Evolutionary conservation across 441 rosid genomes (phyloP).

Genomic region (Pelargonium myrrhifolium): DNA sequence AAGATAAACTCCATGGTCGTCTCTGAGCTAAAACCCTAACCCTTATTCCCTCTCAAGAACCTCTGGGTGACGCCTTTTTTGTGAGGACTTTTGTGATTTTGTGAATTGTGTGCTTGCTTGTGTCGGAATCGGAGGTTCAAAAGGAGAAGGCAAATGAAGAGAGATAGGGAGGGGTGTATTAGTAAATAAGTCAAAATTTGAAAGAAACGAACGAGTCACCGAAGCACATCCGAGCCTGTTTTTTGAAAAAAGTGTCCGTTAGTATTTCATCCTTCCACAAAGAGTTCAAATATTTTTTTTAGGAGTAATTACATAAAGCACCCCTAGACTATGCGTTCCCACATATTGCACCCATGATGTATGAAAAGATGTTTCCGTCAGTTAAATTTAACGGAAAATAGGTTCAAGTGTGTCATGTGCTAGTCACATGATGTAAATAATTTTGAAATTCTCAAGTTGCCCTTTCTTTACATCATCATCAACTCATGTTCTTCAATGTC

Average conservation of each 20-base stretch:
- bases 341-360: too few species aligned
- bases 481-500: too few species aligned
- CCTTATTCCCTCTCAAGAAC: not conserved
- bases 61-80: not conserved
- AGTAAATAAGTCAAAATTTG: not conserved
- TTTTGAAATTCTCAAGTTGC: too few species aligned
- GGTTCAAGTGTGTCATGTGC: too few species aligned
- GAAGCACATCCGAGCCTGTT: constrained; percentile 18
- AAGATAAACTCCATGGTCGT: constrained; percentile 17
- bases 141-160: not conserved
- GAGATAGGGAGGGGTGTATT: not conserved
- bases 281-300: too few species aligned
- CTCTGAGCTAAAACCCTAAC: constrained; percentile 13
- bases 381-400: too few species aligned
- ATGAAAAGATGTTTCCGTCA: too few species aligned
- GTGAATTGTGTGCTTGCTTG: not conserved
- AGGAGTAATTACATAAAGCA: too few species aligned
- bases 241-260: not conserved
- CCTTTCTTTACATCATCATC: too few species aligned
- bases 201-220: constrained; percentile 23
- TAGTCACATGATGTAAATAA: too few species aligned
- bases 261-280: too few species aligned
- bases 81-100: not conserved
- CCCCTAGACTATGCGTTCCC: too few species aligned
- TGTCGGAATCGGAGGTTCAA: not conserved